Evolutionary conservation across 2,329 filamentous ascomycete genomes (phyloP), one percentile per base, ranked within the genome.

Genomic region (Colletotrichum siamense): DNA sequence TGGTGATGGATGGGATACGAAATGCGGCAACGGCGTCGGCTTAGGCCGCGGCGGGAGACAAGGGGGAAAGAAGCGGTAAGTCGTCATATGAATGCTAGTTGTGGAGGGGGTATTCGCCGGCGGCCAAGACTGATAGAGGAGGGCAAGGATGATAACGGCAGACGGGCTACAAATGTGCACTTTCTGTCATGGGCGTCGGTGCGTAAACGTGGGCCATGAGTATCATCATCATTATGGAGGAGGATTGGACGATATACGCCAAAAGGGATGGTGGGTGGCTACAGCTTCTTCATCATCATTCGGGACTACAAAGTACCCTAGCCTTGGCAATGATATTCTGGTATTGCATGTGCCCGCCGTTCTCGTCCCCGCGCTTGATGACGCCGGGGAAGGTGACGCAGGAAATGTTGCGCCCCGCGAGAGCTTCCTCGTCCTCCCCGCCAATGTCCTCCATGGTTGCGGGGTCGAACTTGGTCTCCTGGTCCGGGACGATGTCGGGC

Each of bases 361-460:
- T 90, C 84, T 93, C 92, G 81, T 94, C 92, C 8, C 92, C 92
- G 26, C 87, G 85, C 84, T 94, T 94, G 73, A 92, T 86, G 26
- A 94, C 87, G 8, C 90, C 91, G 2, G 93, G 93, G 72, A 93
- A 94, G 3, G 90, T 91, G 26, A 93, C 89, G 82, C 92, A 94
- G 73, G 85, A 86, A 44, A 94, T 89, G 69, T 92, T 88, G 68
- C 91, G 85, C 61, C 85, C 85, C 18, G 84, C 82, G 26, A 92
- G 85, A 12, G 83, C 86, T 22, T 91, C 90, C 77, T 93, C 92
- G 75, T 92, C 90, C 79, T 91, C 90, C 18, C 91, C 91, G 44
- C 92, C 90, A 62, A 93, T 87, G 79, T 94, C 92, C 79, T 94
- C 92, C 93, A 94, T 94, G 5, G 85, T 89, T 30, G 86, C 85